Evolutionary conservation across 2,329 filamentous ascomycete species (phyloP).

Genomic region (Hypoxylon sp.): DNA sequence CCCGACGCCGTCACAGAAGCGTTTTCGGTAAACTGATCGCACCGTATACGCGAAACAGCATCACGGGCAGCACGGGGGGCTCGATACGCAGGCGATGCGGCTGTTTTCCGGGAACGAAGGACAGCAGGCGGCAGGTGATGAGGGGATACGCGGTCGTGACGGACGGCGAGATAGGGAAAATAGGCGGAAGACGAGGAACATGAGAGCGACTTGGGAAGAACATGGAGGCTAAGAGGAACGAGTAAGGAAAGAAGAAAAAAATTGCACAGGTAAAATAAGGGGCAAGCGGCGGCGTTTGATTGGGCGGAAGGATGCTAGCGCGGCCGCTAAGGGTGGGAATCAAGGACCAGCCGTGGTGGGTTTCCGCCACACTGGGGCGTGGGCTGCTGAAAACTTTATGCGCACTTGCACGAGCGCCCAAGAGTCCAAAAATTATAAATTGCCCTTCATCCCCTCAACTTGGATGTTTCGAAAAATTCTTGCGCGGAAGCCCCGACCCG

Average conservation of each 20-base stretch:
- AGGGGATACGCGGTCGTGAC: not conserved
- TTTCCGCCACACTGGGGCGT: slow-evolving; percentile 46
- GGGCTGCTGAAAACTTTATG: slow-evolving; percentile 41
- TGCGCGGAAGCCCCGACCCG: slow-evolving; percentile 64
- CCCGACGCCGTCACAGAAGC: slow-evolving; percentile 3
- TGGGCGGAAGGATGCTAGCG: slow-evolving; percentile 37
- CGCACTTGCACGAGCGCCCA: slow-evolving; percentile 39
- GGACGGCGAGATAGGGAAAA: not conserved
- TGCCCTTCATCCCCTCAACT: slow-evolving; percentile 61
- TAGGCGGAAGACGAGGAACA: slow-evolving; percentile 33
- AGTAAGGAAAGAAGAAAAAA: slow-evolving; percentile 39
- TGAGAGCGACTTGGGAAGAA: slow-evolving; percentile 43
- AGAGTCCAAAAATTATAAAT: slow-evolving; percentile 66
- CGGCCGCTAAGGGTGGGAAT: slow-evolving; percentile 42
- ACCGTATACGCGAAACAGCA: not conserved
- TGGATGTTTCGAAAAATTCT: slow-evolving; percentile 56
- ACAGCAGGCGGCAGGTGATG: not conserved
- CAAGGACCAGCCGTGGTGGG: slow-evolving; percentile 41
- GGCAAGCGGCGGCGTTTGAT: slow-evolving; percentile 35
- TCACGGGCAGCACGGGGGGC: no score
- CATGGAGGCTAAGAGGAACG: slow-evolving; percentile 40
- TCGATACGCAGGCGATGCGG: no score
- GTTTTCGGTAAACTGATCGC: not conserved
- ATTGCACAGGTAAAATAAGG: slow-evolving; percentile 42
- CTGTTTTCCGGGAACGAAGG: not conserved